A percentile compares a stretch with the other conserved stretches of the same genome.
phyloP scores from a whole-genome alignment of 192 early-diverging fungal genomes.

The Dissophora globulifera region DNA sequence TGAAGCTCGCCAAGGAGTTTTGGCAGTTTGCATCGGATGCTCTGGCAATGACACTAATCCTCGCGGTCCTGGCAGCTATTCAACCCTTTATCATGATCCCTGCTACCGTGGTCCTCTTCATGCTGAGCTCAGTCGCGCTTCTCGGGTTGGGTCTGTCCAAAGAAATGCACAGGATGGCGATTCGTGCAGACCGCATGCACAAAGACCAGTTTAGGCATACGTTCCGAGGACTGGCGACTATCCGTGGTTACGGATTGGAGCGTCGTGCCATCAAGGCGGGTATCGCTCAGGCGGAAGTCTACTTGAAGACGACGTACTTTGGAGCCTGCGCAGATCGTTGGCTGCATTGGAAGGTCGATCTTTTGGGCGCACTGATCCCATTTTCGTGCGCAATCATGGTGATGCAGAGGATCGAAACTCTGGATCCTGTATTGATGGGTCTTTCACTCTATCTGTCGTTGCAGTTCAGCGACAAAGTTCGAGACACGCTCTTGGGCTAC shows the following conservation, averaged over 20 bases:
- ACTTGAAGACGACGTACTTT: constrained; percentile 45
- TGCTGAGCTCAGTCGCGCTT: constrained; percentile 37
- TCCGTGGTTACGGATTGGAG: constrained; percentile 46
- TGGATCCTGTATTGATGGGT: constrained; percentile 36
- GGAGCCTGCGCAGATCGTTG: constrained; percentile 47
- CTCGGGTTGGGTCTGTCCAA: constrained; percentile 44
- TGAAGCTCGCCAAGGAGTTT: constrained; percentile 49
- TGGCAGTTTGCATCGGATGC: constrained; percentile 45
- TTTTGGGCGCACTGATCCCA: constrained; percentile 33
- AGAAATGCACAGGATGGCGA: constrained; percentile 50
- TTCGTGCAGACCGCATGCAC: constrained; percentile 48
- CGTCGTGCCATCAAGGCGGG: constrained; percentile 49
- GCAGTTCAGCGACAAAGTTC: constrained; percentile 41
- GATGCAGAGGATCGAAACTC: constrained; percentile 24
- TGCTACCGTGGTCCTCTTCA: constrained; percentile 4
- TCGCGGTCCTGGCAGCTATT: constrained; percentile 11
- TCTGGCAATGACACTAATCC: constrained; percentile 22
- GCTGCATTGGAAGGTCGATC: constrained; percentile 52
- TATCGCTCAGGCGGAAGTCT: constrained; percentile 34
- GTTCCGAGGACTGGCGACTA: constrained; percentile 46
- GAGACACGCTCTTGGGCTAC: constrained; percentile 25
- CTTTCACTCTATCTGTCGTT: constrained; percentile 39
- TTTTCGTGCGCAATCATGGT: constrained; percentile 31
- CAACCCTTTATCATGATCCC: constrained; percentile 34
- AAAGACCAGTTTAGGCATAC: constrained; percentile 52